Evolutionary conservation across 2,329 filamentous ascomycete genomes (phyloP).

Genomic region (Alternaria incomplexa): DNA sequence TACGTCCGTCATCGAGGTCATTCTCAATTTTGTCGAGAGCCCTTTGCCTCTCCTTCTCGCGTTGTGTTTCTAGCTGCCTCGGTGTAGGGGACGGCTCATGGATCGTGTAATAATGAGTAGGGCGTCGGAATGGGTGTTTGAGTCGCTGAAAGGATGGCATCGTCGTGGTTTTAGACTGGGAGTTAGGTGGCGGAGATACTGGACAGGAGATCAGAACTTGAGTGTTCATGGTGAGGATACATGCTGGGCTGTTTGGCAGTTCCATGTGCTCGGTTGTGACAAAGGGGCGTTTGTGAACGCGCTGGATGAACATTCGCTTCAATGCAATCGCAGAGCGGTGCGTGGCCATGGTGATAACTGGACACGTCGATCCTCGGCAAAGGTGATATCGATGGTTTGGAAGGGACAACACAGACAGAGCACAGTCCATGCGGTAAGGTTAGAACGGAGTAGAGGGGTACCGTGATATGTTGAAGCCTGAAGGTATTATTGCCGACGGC

Average conservation of each 20-base stretch:
- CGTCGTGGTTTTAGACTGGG: background rate
- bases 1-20: constrained; percentile 7
- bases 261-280: constrained; percentile 9
- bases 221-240: background rate
- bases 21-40: constrained; percentile 1
- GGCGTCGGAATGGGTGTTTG: constrained; percentile 14
- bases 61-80: background rate
- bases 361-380: background rate
- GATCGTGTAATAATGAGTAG: background rate
- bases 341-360: background rate
- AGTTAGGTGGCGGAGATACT: background rate
- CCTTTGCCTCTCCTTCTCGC: background rate
- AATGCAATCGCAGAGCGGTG: background rate
- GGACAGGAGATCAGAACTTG: background rate
- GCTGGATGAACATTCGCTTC: constrained; percentile 4
- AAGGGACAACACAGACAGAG: background rate
- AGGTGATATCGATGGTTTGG: background rate
- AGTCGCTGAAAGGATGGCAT: constrained; percentile 22
- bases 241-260: constrained; percentile 8
- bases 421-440: background rate
- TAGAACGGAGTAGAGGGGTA: background rate
- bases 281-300: constrained; percentile 18
- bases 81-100: background rate
- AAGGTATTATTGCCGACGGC: constrained; percentile 8
- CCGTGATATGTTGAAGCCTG: constrained; percentile 1